A percentile compares a stretch with the other conserved stretches of the same genome.
Conservation (phyloP, 441 rosid genomes). For the Dalechampia spathulata region DNA sequence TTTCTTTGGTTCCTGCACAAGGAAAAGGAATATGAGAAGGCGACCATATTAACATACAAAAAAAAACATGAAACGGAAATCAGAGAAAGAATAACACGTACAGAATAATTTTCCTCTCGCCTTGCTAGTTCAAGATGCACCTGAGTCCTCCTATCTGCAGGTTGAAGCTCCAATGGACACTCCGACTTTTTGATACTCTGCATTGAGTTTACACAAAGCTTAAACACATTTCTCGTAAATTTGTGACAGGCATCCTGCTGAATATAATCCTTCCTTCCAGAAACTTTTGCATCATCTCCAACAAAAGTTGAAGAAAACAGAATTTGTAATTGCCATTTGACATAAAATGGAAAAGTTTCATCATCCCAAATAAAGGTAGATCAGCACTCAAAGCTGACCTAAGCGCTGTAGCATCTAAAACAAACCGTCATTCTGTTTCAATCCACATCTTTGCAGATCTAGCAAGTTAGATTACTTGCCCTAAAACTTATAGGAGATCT, state of each 20-base stretch:
- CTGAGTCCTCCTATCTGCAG: slow-evolving; percentile 60
- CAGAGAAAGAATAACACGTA: slow-evolving; percentile 19
- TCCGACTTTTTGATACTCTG: slow-evolving; percentile 91
- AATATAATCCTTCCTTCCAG: not conserved
- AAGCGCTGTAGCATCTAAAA: not conserved
- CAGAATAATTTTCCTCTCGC: slow-evolving; percentile 57
- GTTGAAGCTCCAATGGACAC: slow-evolving; percentile 94
- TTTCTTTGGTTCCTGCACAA: slow-evolving; percentile 57
- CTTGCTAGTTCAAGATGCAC: slow-evolving; percentile 79
- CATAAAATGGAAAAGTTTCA: not conserved
- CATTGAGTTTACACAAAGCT: not conserved
- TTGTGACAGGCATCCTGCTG: not conserved
- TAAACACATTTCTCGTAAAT: slow-evolving; percentile 6
- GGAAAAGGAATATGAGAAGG: not conserved
- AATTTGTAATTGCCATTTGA: too few relatives aligned
- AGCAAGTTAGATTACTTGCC: not conserved
- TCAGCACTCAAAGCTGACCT: not conserved
- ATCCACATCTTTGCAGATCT: not conserved
- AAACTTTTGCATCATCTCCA: not conserved
- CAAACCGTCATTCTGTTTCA: not conserved
- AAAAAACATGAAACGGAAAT: too few relatives aligned
- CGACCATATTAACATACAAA: too few relatives aligned
- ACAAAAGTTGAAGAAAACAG: not conserved
- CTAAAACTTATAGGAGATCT: too few relatives aligned
- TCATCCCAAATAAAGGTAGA: not conserved